These are phyloP conservation scores for Aspergillus novofumigatus DNA, from an alignment of 2,329 filamentous ascomycete species.

Conservation along the genomic window DNA sequence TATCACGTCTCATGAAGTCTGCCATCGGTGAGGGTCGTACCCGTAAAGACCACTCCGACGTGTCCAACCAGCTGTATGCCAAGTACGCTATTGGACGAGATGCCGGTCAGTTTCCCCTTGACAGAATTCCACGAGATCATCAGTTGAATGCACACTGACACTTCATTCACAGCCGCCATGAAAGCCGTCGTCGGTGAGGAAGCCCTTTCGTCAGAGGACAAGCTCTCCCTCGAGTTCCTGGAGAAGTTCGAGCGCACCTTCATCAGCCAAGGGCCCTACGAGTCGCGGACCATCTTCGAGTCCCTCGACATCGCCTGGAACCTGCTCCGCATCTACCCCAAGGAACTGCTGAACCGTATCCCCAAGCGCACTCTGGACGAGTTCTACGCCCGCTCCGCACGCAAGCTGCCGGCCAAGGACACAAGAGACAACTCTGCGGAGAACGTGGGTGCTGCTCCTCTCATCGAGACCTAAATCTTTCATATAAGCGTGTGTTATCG, in stretches of 20 bases:
- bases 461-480: conserved; percentile 38
- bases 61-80: conserved; percentile 98
- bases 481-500: not conserved
- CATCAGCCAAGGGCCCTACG: conserved; percentile 87
- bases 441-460: conserved; percentile 23
- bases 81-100: conserved; percentile 99
- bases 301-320: conserved; percentile 96
- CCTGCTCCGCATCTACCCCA: conserved; percentile 92
- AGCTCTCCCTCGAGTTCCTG: conserved; percentile 94
- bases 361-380: conserved; percentile 78
- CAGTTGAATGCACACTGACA: not conserved
- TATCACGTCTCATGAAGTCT: conserved; percentile 99
- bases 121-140: too few species aligned
- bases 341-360: conserved; percentile 95
- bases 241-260: conserved; percentile 98
- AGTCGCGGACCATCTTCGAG: conserved; percentile 86
- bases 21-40: conserved; percentile 97
- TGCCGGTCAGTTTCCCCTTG: conserved; percentile 48
- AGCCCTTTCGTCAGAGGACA: conserved; percentile 90
- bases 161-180: conserved; percentile 66
- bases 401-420: conserved; percentile 45
- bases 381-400: conserved; percentile 64
- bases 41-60: conserved; percentile 93
- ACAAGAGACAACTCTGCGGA: conserved; percentile 42
- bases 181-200: conserved; percentile 99